These are phyloP conservation scores for Kwoniella shivajii DNA, from an alignment of 1,284 basidiomycete species.

Conservation along the genomic window DNA sequence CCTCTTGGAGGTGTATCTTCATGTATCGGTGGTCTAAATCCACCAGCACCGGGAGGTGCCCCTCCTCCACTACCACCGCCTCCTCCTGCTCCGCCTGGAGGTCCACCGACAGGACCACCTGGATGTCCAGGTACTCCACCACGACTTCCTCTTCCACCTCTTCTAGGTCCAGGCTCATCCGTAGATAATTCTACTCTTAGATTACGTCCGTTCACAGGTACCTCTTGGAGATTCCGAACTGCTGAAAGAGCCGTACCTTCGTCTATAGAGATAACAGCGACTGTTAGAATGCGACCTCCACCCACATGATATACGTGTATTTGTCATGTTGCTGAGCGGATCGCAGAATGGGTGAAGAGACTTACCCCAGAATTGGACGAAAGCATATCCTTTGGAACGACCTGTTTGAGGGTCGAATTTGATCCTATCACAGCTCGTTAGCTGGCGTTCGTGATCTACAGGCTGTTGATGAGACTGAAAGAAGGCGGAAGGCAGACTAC, in stretches of 20 bases:
- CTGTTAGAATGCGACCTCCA: no score
- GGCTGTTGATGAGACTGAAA: background rate
- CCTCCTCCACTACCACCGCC: slow-evolving; percentile 52
- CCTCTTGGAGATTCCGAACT: slow-evolving; percentile 81
- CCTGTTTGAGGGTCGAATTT: slow-evolving; percentile 96
- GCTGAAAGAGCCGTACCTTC: slow-evolving; percentile 86
- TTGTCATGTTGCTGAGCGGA: background rate
- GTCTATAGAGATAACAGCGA: slow-evolving; percentile 60
- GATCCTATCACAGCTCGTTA: slow-evolving; percentile 60
- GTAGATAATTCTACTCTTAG: slow-evolving; percentile 74
- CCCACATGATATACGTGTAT: background rate
- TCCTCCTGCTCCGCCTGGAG: slow-evolving; percentile 64
- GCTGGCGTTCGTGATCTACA: no score
- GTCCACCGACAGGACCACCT: slow-evolving; percentile 42
- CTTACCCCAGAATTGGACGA: slow-evolving; percentile 93
- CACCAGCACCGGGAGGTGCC: slow-evolving; percentile 48
- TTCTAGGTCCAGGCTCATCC: slow-evolving; percentile 51
- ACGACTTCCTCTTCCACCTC: slow-evolving; percentile 63
- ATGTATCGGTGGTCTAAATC: slow-evolving; percentile 5
- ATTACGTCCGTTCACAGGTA: slow-evolving; percentile 77
- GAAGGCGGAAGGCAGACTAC: background rate
- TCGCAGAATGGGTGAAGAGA: slow-evolving; percentile 21
- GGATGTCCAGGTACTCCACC: slow-evolving; percentile 56
- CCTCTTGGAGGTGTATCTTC: slow-evolving; percentile 17
- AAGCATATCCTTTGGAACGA: slow-evolving; percentile 95